These are phyloP conservation scores for Podospora pseudocomata DNA, from an alignment of 495 filamentous ascomycete genomes.

Conservation along the genomic window DNA sequence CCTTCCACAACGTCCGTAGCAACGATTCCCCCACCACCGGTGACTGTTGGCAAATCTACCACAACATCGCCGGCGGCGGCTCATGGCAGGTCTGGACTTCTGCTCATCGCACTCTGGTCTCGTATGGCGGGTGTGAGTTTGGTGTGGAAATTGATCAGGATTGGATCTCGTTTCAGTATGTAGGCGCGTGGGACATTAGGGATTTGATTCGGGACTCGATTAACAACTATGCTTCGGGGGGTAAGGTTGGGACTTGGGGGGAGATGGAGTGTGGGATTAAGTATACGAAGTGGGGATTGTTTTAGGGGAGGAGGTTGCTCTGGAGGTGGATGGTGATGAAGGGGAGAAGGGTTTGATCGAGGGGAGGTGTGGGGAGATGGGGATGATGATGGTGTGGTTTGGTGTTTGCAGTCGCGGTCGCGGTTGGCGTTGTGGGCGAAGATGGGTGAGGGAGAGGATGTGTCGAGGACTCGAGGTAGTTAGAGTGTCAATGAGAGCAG, in stretches of 20 bases:
- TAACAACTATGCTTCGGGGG: neutral
- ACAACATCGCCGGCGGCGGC: neutral
- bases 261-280: neutral
- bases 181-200: neutral
- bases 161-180: neutral
- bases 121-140: neutral
- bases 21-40: neutral
- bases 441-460: neutral
- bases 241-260: neutral
- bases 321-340: neutral
- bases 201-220: neutral
- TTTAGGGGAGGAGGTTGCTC: neutral
- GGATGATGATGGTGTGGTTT: neutral
- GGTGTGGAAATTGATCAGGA: neutral
- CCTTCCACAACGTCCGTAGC: neutral
- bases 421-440: neutral
- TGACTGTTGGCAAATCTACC: neutral
- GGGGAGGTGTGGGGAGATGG: neutral
- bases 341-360: neutral
- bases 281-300: neutral
- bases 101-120: neutral
- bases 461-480: too few species aligned
- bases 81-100: neutral
- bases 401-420: neutral
- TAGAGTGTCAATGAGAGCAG: too few species aligned